A percentile compares a stretch with the other conserved stretches of the same genome.
These are phyloP conservation scores for Lactuca saligna DNA, from an alignment of 129 eudicot genomes.

Conservation along the genomic window DNA sequence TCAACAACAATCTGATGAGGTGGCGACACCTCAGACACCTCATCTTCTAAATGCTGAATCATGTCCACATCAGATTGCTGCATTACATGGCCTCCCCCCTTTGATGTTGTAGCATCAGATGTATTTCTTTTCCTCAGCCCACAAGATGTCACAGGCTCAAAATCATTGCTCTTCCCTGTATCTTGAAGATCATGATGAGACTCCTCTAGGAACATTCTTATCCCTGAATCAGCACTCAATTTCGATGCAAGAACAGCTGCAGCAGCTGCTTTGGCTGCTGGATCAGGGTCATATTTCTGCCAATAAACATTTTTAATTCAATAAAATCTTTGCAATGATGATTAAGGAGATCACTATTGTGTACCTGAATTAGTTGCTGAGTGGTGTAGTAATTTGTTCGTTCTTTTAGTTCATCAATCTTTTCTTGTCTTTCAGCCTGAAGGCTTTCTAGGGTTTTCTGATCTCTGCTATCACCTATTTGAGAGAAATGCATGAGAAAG, in stretches of 20 bases:
- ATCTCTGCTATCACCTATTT: constrained; percentile 71
- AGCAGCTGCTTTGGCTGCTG: constrained; percentile 95
- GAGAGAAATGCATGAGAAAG: not conserved
- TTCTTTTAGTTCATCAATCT: constrained; percentile 96
- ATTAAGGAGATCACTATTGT: not conserved
- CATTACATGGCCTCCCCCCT: constrained; percentile 30
- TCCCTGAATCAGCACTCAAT: constrained; percentile 81
- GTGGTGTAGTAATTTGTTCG: constrained; percentile 84
- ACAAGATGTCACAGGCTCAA: constrained; percentile 47
- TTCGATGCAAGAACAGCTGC: constrained; percentile 90
- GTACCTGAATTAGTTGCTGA: constrained; percentile 93
- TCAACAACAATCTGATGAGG: constrained; percentile 61
- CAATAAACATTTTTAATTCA: not conserved
- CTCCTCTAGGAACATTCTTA: constrained; percentile 64
- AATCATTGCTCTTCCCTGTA: constrained; percentile 69
- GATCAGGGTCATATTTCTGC: constrained; percentile 97
- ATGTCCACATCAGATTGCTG: constrained; percentile 35
- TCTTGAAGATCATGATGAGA: constrained; percentile 31
- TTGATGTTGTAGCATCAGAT: constrained; percentile 39
- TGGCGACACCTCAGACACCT: constrained; percentile 32
- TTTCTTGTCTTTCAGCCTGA: constrained; percentile 81
- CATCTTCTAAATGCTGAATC: constrained; percentile 38
- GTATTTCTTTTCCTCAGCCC: constrained; percentile 75
- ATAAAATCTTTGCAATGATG: not conserved
- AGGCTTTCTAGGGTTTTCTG: constrained; percentile 82